phyloP scores from a whole-genome alignment of 495 filamentous ascomycete species.

The Aspergillus taichungensis region DNA sequence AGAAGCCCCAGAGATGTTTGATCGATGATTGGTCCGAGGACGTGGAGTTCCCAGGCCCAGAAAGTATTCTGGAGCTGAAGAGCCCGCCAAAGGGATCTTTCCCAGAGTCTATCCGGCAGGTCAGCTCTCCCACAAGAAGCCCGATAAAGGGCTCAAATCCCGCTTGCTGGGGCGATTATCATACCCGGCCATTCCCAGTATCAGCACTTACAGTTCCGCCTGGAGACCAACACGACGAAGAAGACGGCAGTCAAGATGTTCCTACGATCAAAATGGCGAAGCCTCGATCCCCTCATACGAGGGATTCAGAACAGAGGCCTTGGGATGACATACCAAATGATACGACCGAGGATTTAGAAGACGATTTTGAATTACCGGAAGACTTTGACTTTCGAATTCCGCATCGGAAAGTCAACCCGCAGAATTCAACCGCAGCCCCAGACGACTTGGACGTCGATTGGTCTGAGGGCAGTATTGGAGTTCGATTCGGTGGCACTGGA shows the following conservation, averaged over 20 bases:
- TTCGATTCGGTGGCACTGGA: constrained; percentile 75
- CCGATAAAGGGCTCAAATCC: constrained; percentile 29
- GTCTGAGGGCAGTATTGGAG: constrained; percentile 86
- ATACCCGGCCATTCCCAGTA: constrained; percentile 17
- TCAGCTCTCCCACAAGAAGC: constrained; percentile 41
- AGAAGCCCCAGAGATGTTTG: constrained; percentile 65
- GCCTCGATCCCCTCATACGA: constrained; percentile 36
- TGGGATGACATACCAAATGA: constrained; percentile 22
- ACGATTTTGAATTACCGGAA: constrained; percentile 64
- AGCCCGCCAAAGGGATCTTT: constrained; percentile 49
- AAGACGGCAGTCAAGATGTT: constrained; percentile 55
- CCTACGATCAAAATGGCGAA: constrained; percentile 62
- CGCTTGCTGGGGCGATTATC: constrained; percentile 18
- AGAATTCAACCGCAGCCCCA: constrained; percentile 46
- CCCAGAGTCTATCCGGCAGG: constrained; percentile 58
- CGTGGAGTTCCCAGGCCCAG: constrained; percentile 63
- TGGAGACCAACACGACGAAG: constrained; percentile 52
- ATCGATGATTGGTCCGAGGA: constrained; percentile 90
- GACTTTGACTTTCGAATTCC: constrained; percentile 52
- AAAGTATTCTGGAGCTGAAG: constrained; percentile 55
- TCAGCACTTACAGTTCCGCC: constrained; percentile 36
- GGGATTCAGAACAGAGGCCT: constrained; percentile 21
- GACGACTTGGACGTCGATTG: constrained; percentile 79
- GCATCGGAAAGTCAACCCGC: constrained; percentile 47
- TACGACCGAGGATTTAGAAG: constrained; percentile 60